Evolutionary conservation across 768 basidiomycete species (phyloP).

Genomic region (Calocera viscosa): DNA sequence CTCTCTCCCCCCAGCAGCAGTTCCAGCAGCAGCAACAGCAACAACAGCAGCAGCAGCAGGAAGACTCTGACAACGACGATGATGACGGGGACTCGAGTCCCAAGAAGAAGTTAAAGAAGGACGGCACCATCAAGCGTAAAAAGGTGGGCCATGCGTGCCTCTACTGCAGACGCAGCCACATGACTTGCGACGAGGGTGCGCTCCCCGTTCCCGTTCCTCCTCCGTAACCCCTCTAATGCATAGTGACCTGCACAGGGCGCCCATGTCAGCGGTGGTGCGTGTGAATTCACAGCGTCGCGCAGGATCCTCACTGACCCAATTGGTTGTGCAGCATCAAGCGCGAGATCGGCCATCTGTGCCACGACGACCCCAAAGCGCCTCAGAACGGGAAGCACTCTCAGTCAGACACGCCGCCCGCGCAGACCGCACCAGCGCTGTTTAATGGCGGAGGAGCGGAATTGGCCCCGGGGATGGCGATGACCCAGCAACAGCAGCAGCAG

Average conservation of each 20-base stretch:
- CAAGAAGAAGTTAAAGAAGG: slow-evolving; percentile 7
- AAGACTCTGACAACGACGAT: neutral
- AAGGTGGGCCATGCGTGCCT: slow-evolving; percentile 91
- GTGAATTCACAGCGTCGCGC: neutral
- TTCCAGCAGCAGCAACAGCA: neutral
- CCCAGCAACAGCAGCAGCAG: neutral
- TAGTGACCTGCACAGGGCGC: slow-evolving; percentile 15
- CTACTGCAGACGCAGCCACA: slow-evolving; percentile 73
- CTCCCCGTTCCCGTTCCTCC: neutral
- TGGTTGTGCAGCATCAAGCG: slow-evolving; percentile 63
- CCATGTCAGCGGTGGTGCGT: slow-evolving; percentile 89
- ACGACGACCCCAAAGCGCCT: slow-evolving; percentile 51
- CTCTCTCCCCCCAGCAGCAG: neutral
- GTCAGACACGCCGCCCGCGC: slow-evolving; percentile 3
- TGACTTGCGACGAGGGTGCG: slow-evolving; percentile 74
- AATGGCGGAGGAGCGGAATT: neutral
- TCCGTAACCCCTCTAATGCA: too few relatives aligned
- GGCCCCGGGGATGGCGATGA: neutral
- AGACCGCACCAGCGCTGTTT: neutral
- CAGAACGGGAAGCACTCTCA: slow-evolving; percentile 3
- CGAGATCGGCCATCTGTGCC: slow-evolving; percentile 89
- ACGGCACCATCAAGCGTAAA: slow-evolving; percentile 40
- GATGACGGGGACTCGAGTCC: neutral
- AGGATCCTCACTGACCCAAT: neutral
- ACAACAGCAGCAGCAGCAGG: neutral